Evolutionary conservation across 331 rosid genomes (phyloP).

Genomic region (Telfairia occidentalis): DNA sequence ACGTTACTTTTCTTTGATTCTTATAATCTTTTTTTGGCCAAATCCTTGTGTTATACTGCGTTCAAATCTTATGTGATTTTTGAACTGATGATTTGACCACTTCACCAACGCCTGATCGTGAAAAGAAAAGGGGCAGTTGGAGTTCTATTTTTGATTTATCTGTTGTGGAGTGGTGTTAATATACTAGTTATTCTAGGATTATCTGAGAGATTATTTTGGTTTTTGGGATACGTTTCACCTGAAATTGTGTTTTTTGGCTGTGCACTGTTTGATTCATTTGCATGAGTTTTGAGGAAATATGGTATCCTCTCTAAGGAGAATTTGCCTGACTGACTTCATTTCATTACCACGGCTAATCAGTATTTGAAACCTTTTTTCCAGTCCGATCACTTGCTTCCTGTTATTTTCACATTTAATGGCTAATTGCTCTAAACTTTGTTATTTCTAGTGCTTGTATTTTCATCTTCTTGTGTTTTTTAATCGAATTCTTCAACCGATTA

Average conservation of each 20-base stretch:
- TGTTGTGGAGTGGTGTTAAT: neutral
- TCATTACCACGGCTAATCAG: neutral
- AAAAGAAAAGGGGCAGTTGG: neutral
- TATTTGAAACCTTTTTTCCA: neutral
- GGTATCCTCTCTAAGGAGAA: neutral
- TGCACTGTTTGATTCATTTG: neutral
- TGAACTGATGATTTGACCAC: neutral
- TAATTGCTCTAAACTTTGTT: neutral
- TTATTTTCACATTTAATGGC: neutral
- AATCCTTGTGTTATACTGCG: too few relatives aligned
- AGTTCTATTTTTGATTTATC: neutral
- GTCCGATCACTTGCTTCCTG: neutral
- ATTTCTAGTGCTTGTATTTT: neutral
- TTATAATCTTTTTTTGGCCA: neutral
- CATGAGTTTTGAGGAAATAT: neutral
- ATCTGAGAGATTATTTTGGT: neutral
- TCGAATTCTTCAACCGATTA: neutral
- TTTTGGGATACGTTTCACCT: neutral
- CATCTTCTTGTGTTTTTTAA: neutral
- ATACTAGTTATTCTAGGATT: neutral
- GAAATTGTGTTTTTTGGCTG: neutral
- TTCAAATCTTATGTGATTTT: neutral
- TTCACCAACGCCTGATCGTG: neutral
- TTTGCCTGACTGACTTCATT: neutral
- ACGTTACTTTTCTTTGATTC: neutral